A percentile compares a stretch with the other conserved stretches of the same genome.
These are phyloP conservation scores for Tetrahymena borealis DNA, from an alignment of 73 alveolate genomes.

Conservation along the genomic window DNA sequence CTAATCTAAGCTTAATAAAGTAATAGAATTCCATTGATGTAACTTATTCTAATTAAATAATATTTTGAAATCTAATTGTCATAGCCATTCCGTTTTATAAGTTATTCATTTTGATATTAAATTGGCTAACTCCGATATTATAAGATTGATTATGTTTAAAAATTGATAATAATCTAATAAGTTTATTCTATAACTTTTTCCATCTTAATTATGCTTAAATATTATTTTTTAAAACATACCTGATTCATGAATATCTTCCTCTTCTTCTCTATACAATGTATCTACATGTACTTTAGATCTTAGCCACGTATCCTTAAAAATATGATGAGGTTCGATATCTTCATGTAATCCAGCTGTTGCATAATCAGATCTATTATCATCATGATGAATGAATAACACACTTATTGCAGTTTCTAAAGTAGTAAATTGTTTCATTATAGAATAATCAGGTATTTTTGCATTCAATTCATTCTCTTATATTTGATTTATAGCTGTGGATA, in stretches of 20 bases:
- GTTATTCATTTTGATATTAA: too few relatives aligned
- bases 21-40: too few relatives aligned
- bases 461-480: not conserved
- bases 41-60: too few relatives aligned
- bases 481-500: not conserved
- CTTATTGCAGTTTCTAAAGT: not conserved
- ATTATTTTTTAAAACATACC: too few relatives aligned
- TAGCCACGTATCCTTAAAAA: not conserved
- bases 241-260: not conserved
- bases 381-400: not conserved
- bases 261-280: not conserved
- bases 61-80: too few relatives aligned
- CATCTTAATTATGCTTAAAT: too few relatives aligned
- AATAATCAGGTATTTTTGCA: not conserved
- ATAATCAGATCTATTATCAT: not conserved
- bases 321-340: not conserved
- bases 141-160: too few relatives aligned
- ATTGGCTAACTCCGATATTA: too few relatives aligned
- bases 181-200: too few relatives aligned
- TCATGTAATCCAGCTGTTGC: not conserved
- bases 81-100: too few relatives aligned
- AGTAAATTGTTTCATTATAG: not conserved
- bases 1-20: too few relatives aligned
- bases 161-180: too few relatives aligned
- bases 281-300: not conserved